A percentile compares a stretch with the other conserved stretches of the same genome.
Conservation (phyloP, 164 flowering plant genomes). For the Vitis riparia region DNA sequence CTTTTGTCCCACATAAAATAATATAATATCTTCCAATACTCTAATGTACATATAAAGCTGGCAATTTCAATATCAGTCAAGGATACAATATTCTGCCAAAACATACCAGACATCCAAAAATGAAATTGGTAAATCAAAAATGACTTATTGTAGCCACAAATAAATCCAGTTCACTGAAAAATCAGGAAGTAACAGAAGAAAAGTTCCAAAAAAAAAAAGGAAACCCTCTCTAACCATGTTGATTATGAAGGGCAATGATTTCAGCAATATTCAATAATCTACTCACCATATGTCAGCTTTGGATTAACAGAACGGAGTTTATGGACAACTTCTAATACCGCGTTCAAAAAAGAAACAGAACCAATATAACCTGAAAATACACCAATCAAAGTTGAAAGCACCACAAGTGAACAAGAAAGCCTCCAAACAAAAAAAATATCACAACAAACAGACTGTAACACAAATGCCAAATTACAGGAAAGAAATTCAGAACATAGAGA, state of each 20-base stretch:
- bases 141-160: too few relatives aligned
- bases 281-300: constrained; percentile 77
- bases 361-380: constrained; percentile 89
- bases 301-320: constrained; percentile 89
- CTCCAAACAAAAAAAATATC: background rate
- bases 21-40: too few relatives aligned
- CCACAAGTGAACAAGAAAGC: constrained; percentile 6
- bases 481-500: background rate
- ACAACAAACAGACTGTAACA: background rate
- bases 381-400: background rate
- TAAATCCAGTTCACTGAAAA: too few relatives aligned
- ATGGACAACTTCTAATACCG: constrained; percentile 73
- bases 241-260: background rate
- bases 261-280: background rate
- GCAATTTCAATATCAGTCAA: too few relatives aligned
- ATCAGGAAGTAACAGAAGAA: too few relatives aligned
- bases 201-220: background rate
- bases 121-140: too few relatives aligned
- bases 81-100: too few relatives aligned
- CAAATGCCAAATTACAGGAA: background rate
- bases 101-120: too few relatives aligned
- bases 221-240: background rate
- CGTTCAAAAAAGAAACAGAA: constrained; percentile 84
- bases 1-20: too few relatives aligned
- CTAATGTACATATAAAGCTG: too few relatives aligned